phyloP scores from a whole-genome alignment of 2,329 filamentous ascomycete genomes.

The Akanthomyces lecanii region DNA sequence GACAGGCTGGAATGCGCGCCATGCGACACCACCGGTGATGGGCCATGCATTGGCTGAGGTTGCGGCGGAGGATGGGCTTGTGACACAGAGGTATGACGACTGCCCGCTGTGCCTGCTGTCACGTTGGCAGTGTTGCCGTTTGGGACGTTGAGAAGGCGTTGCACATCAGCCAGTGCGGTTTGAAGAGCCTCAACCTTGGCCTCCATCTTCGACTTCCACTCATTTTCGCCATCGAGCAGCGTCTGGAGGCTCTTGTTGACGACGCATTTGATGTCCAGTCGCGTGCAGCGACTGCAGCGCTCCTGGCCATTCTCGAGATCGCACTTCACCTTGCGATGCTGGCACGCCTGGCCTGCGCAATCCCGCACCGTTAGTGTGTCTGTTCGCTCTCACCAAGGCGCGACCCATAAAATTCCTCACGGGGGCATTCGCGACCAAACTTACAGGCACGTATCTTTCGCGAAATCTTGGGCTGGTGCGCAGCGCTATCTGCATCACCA shows the following conservation, averaged over 20 bases:
- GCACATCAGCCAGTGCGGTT: slow-evolving; percentile 26
- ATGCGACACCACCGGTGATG: background rate
- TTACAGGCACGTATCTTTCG: slow-evolving; percentile 31
- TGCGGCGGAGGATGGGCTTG: slow-evolving; percentile 5
- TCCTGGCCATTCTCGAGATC: slow-evolving; percentile 42
- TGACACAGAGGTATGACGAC: slow-evolving; percentile 2
- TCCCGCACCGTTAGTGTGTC: background rate
- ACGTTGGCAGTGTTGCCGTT: background rate
- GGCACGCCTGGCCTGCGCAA: slow-evolving; percentile 39
- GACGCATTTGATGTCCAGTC: slow-evolving; percentile 47
- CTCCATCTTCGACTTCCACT: slow-evolving; percentile 35
- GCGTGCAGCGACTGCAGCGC: slow-evolving; percentile 45
- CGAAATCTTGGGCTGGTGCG: slow-evolving; percentile 28
- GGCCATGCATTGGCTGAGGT: background rate
- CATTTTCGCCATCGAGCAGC: slow-evolving; percentile 49
- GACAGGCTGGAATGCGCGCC: slow-evolving; percentile 16
- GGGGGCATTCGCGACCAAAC: slow-evolving; percentile 13
- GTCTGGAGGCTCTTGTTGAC: slow-evolving; percentile 54
- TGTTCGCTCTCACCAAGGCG: background rate
- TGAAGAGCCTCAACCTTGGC: slow-evolving; percentile 25
- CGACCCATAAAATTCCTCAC: background rate
- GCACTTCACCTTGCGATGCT: slow-evolving; percentile 53
- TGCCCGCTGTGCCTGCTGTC: background rate
- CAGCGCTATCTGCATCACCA: slow-evolving; percentile 3
- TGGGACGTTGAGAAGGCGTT: slow-evolving; percentile 22